Evolutionary conservation across 2,329 filamentous ascomycete species (phyloP).

Genomic region (Diaporthe aspalathi): DNA sequence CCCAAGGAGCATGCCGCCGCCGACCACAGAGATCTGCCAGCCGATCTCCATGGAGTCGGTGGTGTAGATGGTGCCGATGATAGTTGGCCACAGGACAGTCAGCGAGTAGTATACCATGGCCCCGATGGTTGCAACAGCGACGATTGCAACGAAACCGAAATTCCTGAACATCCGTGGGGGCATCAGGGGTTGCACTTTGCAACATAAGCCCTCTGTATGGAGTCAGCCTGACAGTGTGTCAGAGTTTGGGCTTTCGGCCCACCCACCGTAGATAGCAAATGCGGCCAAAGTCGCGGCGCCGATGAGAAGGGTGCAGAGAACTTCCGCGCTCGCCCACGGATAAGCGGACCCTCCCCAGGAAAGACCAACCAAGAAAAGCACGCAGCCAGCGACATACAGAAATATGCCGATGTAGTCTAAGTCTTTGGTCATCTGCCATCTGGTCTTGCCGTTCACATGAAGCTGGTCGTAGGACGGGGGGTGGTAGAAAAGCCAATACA

Average conservation of each 20-base stretch:
- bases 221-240: neutral
- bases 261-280: conserved; percentile 45
- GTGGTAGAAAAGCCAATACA: conserved; percentile 59
- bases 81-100: conserved; percentile 57
- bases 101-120: conserved; percentile 59
- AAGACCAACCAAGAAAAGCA: conserved; percentile 49
- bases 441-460: conserved; percentile 51
- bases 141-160: conserved; percentile 53
- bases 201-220: conserved; percentile 50
- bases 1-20: conserved; percentile 55
- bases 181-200: conserved; percentile 53
- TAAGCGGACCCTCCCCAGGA: conserved; percentile 56
- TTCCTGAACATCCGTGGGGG: conserved; percentile 57
- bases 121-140: conserved; percentile 53
- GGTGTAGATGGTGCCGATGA: conserved; percentile 55
- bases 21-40: conserved; percentile 55
- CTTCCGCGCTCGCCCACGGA: conserved; percentile 55
- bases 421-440: conserved; percentile 52
- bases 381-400: conserved; percentile 1
- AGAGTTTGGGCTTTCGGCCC: conserved; percentile 47
- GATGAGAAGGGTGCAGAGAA: conserved; percentile 52
- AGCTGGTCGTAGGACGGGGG: conserved; percentile 59
- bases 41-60: conserved; percentile 52
- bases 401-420: conserved; percentile 59
- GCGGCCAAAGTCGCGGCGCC: conserved; percentile 49